Percentiles rank a stretch among this genome's conserved stretches.
Conservation (phyloP, 2,329 filamentous ascomycete species). For the Sphaerulina musiva region DNA sequence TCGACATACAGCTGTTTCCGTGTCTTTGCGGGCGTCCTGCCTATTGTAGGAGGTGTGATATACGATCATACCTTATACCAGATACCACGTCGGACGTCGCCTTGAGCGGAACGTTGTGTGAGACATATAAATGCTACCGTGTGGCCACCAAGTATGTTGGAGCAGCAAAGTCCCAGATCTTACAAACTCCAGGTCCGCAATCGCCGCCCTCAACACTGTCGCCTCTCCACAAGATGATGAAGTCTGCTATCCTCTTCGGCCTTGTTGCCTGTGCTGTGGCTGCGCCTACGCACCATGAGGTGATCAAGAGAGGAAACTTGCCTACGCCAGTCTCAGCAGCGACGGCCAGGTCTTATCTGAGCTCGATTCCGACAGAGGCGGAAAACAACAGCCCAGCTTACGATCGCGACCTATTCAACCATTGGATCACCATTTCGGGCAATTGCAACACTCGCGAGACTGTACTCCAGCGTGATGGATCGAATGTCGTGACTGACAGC, state of each 20-base stretch:
- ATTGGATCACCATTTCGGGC: conserved; percentile 61
- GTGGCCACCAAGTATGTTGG: background rate
- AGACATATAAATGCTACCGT: background rate
- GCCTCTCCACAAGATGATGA: conserved; percentile 21
- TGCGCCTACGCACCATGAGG: conserved; percentile 19
- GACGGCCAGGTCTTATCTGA: conserved; percentile 28
- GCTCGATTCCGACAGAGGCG: conserved; percentile 23
- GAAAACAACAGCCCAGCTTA: conserved; percentile 44
- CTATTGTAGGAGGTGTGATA: conserved; percentile 9
- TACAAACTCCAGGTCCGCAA: background rate
- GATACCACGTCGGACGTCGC: conserved; percentile 5
- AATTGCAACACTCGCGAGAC: conserved; percentile 58
- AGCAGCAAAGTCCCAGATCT: background rate
- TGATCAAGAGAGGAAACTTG: conserved; percentile 26
- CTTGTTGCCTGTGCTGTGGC: conserved; percentile 23
- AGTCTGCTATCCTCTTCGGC: conserved; percentile 17
- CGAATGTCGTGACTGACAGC: conserved; percentile 51
- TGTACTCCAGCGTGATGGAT: conserved; percentile 70
- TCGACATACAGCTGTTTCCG: background rate
- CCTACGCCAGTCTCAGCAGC: conserved; percentile 27
- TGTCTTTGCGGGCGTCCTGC: conserved; percentile 5
- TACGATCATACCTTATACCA: background rate
- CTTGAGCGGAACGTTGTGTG: background rate
- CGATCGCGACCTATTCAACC: conserved; percentile 61
- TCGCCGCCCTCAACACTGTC: too few relatives aligned